Percentiles rank a stretch among this genome's conserved stretches.
phyloP scores from a whole-genome alignment of 345 rosid genomes.

The Garcia nutans region DNA sequence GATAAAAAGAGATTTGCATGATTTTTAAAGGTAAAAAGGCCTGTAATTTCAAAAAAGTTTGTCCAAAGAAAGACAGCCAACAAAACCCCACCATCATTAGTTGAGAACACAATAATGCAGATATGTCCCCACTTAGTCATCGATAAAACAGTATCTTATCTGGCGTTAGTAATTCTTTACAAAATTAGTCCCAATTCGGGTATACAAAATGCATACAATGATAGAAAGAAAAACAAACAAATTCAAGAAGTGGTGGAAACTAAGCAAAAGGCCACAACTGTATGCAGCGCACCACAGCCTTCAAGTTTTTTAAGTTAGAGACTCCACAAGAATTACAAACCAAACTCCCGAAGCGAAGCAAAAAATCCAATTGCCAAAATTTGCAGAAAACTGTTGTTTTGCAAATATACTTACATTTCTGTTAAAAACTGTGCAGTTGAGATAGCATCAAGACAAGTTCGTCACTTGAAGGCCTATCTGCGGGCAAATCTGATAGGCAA shows the following conservation, averaged over 20 bases:
- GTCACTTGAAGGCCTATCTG: conserved; percentile 89
- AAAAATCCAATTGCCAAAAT: conserved; percentile 23
- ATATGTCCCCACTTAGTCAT: conserved; percentile 10
- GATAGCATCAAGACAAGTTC: conserved; percentile 94
- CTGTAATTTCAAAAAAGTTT: conserved; percentile 17
- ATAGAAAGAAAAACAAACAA: not conserved
- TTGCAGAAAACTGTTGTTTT: conserved; percentile 5
- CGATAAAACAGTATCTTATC: conserved; percentile 11
- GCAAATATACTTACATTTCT: conserved; percentile 29
- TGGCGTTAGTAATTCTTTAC: conserved; percentile 15
- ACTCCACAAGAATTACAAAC: conserved; percentile 9
- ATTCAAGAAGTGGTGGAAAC: not conserved
- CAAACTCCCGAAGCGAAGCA: not conserved
- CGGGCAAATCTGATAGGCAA: conserved; percentile 83
- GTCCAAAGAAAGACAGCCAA: conserved; percentile 24
- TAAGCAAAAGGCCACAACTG: not conserved
- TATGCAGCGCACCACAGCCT: conserved; percentile 5
- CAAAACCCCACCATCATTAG: conserved; percentile 36
- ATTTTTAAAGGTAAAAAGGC: conserved; percentile 20
- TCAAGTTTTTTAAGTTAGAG: no score
- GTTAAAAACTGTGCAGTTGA: conserved; percentile 86
- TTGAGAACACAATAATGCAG: conserved; percentile 35
- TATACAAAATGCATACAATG: not conserved
- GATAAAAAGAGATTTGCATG: conserved; percentile 10
- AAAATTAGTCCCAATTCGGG: conserved; percentile 8